Percentiles rank a stretch among this genome's conserved stretches.
phyloP scores from a whole-genome alignment of 2,329 filamentous ascomycete species.

The Plenodomus tracheiphilus region DNA sequence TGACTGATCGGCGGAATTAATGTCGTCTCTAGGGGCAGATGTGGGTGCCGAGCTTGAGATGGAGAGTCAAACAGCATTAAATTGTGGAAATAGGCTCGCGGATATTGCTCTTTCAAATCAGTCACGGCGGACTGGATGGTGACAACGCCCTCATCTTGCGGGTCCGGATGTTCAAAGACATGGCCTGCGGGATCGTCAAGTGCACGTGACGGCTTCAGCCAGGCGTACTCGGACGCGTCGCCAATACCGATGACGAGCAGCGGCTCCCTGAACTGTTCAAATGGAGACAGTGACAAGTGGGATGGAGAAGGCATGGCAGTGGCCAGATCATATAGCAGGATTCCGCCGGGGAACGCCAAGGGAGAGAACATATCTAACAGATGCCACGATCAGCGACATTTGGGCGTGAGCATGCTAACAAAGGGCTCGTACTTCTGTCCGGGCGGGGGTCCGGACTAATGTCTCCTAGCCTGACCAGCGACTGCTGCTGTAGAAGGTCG shows the following conservation, averaged over 20 bases:
- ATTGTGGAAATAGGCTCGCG: slow-evolving; percentile 76
- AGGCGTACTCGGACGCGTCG: slow-evolving; percentile 69
- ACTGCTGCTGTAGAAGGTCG: slow-evolving; percentile 74
- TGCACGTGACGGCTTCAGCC: slow-evolving; percentile 49
- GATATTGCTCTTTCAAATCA: slow-evolving; percentile 70
- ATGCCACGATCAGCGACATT: slow-evolving; percentile 36
- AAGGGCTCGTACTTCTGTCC: slow-evolving; percentile 71
- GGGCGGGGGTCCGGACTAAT: slow-evolving; percentile 82
- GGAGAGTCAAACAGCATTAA: slow-evolving; percentile 79
- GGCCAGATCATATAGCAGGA: slow-evolving; percentile 85
- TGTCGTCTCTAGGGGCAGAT: slow-evolving; percentile 65
- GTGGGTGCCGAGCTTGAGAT: slow-evolving; percentile 40
- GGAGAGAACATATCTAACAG: slow-evolving; percentile 87
- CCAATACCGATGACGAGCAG: slow-evolving; percentile 82
- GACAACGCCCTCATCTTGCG: slow-evolving; percentile 34
- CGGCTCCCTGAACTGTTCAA: slow-evolving; percentile 87
- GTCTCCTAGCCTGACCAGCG: slow-evolving; percentile 82
- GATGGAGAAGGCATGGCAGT: slow-evolving; percentile 78
- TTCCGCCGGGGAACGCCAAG: slow-evolving; percentile 80
- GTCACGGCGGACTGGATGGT: slow-evolving; percentile 65
- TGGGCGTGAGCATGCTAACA: slow-evolving; percentile 17
- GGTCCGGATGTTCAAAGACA: slow-evolving; percentile 13
- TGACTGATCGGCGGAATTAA: slow-evolving; percentile 69
- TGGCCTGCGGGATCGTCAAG: slow-evolving; percentile 9
- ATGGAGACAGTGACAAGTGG: slow-evolving; percentile 79